Evolutionary conservation across 2,329 filamentous ascomycete species (phyloP).

Genomic region (Waltergamsia citrina): DNA sequence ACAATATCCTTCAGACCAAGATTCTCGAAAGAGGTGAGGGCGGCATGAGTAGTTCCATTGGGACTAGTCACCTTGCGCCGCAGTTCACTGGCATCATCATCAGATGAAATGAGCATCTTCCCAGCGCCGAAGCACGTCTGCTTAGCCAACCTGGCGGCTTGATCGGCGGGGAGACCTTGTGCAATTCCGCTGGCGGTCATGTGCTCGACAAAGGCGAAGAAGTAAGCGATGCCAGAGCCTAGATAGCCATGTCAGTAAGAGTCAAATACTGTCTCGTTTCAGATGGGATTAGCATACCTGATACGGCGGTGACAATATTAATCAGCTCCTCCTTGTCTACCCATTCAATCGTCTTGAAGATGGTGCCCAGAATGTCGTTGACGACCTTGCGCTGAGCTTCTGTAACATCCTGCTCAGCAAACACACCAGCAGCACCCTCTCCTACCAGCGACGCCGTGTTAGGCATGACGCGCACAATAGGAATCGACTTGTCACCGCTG

Average conservation of each 20-base stretch:
- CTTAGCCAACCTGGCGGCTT: constrained; percentile 37
- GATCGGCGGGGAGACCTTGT: constrained; percentile 35
- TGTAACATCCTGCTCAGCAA: constrained; percentile 30
- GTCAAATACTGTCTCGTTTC: no score
- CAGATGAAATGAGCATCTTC: constrained; percentile 37
- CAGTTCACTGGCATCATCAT: constrained; percentile 34
- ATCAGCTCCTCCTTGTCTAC: constrained; percentile 38
- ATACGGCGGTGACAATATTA: constrained; percentile 39
- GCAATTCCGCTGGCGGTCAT: constrained; percentile 31
- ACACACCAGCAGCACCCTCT: constrained; percentile 39
- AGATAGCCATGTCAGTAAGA: not conserved
- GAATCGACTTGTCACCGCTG: constrained; percentile 24
- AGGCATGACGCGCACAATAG: constrained; percentile 41
- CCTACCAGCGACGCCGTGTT: constrained; percentile 41
- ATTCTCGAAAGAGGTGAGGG: constrained; percentile 36
- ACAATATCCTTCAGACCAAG: constrained; percentile 32
- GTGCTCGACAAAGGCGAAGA: constrained; percentile 43
- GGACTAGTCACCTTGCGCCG: constrained; percentile 43
- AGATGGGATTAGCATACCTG: constrained; percentile 24
- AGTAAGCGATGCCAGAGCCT: constrained; percentile 43
- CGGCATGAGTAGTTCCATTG: constrained; percentile 40
- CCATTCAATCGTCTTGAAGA: constrained; percentile 39
- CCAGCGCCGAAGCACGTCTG: constrained; percentile 43
- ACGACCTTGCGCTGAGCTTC: constrained; percentile 30
- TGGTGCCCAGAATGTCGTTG: constrained; percentile 29